Conservation (phyloP, 83 land plant species). For the Isoetes engelmannii region DNA sequence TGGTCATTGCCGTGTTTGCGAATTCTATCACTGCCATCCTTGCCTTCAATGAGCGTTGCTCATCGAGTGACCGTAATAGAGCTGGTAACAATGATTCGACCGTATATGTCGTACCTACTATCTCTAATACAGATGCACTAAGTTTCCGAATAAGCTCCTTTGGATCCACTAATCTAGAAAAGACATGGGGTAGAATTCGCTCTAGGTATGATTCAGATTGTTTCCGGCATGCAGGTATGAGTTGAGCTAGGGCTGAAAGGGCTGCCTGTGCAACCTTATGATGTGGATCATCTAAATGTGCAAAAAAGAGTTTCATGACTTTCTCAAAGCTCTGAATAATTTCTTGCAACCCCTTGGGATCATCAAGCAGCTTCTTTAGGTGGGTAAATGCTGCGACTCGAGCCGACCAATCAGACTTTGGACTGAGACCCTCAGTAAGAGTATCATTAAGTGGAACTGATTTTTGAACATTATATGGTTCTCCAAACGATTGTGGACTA, state of each 20-base stretch:
- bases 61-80: constrained; percentile 11
- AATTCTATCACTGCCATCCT: constrained; percentile 12
- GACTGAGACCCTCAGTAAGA: constrained; percentile 11
- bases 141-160: constrained; percentile 13
- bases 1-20: constrained; percentile 11
- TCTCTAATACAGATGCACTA: constrained; percentile 11
- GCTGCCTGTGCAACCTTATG: constrained; percentile 15
- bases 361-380: constrained; percentile 5
- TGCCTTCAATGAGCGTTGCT: constrained; percentile 14
- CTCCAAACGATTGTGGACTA: constrained; percentile 35
- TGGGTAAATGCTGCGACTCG: constrained; percentile 4
- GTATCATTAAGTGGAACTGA: background rate
- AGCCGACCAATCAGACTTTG: constrained; percentile 8
- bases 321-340: constrained; percentile 15
- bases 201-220: constrained; percentile 12
- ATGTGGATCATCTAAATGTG: constrained; percentile 12
- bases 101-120: background rate
- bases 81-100: constrained; percentile 13
- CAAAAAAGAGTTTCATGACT: constrained; percentile 9
- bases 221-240: constrained; percentile 6
- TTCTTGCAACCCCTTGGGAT: constrained; percentile 5
- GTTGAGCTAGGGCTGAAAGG: background rate
- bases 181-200: constrained; percentile 13
- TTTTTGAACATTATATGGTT: constrained; percentile 30
- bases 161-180: constrained; percentile 9